phyloP scores from a whole-genome alignment of 2,329 filamentous ascomycete species.

The Lecanoromycetidae sp. region DNA sequence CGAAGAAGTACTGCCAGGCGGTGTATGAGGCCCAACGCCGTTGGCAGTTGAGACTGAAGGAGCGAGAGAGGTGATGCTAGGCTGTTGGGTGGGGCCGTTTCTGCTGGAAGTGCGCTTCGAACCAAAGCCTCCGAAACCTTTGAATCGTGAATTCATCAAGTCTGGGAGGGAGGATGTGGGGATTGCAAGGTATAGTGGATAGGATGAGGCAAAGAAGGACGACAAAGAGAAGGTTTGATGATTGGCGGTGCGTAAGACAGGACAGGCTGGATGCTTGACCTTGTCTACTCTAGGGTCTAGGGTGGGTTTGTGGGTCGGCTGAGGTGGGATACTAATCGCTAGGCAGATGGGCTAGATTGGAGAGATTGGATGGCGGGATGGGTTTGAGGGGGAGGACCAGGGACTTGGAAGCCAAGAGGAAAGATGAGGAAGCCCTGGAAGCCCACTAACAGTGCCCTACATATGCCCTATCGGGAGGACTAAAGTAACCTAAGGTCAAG shows the following conservation, averaged over 20 bases:
- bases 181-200: neutral
- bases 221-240: neutral
- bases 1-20: constrained; percentile 33
- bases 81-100: constrained; percentile 20
- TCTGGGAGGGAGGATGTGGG: constrained; percentile 20
- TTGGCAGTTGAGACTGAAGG: constrained; percentile 27
- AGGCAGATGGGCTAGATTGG: neutral
- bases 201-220: constrained; percentile 3
- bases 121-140: constrained; percentile 35
- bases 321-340: neutral
- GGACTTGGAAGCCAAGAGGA: too few relatives aligned
- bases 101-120: constrained; percentile 37
- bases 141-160: constrained; percentile 41
- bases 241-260: too few relatives aligned
- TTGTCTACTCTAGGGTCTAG: too few relatives aligned
- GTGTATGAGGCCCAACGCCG: constrained; percentile 25
- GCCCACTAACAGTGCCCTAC: too few relatives aligned
- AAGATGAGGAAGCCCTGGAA: too few relatives aligned
- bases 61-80: constrained; percentile 21
- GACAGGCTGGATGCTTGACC: too few relatives aligned
- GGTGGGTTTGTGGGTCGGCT: neutral
- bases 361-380: too few relatives aligned
- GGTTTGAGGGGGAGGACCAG: too few relatives aligned
- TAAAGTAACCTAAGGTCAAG: neutral
- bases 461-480: neutral